phyloP scores from a whole-genome alignment of 2,329 filamentous ascomycete species.

The Coniochaeta sp. region DNA sequence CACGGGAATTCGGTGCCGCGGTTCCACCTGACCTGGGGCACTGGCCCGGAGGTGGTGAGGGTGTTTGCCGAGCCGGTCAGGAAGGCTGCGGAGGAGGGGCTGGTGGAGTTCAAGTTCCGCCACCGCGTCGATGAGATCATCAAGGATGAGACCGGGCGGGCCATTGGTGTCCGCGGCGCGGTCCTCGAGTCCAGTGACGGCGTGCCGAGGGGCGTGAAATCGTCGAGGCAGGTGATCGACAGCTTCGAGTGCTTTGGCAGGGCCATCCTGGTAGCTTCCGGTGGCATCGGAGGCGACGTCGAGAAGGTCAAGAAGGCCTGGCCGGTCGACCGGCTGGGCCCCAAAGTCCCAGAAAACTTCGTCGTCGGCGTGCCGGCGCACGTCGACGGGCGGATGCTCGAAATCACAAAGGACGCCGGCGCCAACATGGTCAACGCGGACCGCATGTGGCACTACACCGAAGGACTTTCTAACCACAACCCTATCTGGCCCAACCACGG shows the following conservation, averaged over 20 bases:
- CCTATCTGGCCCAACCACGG: conserved; percentile 55
- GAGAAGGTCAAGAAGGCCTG: conserved; percentile 51
- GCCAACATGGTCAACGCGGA: conserved; percentile 53
- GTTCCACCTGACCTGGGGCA: conserved; percentile 58
- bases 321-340: conserved; percentile 50
- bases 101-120: conserved; percentile 48
- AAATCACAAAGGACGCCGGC: conserved; percentile 43
- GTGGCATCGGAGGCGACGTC: conserved; percentile 55
- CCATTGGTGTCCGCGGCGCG: conserved; percentile 44
- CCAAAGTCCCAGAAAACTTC: conserved; percentile 46
- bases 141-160: conserved; percentile 41
- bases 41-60: conserved; percentile 51
- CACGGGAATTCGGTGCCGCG: conserved; percentile 57
- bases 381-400: conserved; percentile 58
- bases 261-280: conserved; percentile 47
- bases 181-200: conserved; percentile 42
- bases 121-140: conserved; percentile 51
- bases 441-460: conserved; percentile 61
- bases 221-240: conserved; percentile 38
- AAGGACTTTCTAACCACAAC: conserved; percentile 55
- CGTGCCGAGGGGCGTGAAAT: conserved; percentile 41
- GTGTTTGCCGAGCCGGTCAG: conserved; percentile 50
- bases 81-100: conserved; percentile 41
- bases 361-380: conserved; percentile 55
- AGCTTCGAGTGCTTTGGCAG: conserved; percentile 46